phyloP scores from a whole-genome alignment of 805 yeast species.

The Pichia ethanolica region DNA sequence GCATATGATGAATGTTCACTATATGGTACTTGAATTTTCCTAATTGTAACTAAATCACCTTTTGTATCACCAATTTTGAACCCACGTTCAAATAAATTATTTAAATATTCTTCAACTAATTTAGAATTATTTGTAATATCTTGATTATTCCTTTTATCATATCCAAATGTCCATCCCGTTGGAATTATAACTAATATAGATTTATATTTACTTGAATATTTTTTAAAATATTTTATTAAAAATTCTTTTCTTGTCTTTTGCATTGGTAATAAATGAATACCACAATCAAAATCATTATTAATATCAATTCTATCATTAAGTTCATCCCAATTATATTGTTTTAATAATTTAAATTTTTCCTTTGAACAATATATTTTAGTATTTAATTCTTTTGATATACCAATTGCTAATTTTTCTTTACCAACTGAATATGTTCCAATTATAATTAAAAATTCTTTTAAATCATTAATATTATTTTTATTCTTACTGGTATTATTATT shows the following conservation, averaged over 20 bases:
- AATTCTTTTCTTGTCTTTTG: slow-evolving; percentile 40
- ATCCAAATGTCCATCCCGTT: slow-evolving; percentile 81
- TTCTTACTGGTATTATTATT: too few relatives aligned
- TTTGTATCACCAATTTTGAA: slow-evolving; percentile 3
- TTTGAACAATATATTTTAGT: slow-evolving; percentile 50
- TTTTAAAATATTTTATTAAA: slow-evolving; percentile 44
- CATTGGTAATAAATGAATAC: slow-evolving; percentile 72
- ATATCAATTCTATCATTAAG: slow-evolving; percentile 33
- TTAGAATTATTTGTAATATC: not conserved
- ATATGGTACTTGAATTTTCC: slow-evolving; percentile 48
- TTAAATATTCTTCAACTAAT: not conserved
- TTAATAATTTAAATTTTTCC: slow-evolving; percentile 40
- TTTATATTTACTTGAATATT: slow-evolving; percentile 40
- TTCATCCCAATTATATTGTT: slow-evolving; percentile 38
- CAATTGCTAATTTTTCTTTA: slow-evolving; percentile 76
- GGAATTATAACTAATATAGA: slow-evolving; percentile 71
- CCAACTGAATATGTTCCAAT: slow-evolving; percentile 93
- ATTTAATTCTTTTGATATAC: slow-evolving; percentile 44
- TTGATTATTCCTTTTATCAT: not conserved
- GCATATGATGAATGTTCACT: slow-evolving; percentile 90
- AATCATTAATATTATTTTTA: too few relatives aligned
- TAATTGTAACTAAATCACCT: slow-evolving; percentile 12
- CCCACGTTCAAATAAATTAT: slow-evolving; percentile 7
- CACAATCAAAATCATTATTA: slow-evolving; percentile 37
- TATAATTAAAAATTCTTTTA: slow-evolving; percentile 36